Conservation (phyloP, 306 rosid genomes). For the Elaeagnus macrophylla region DNA sequence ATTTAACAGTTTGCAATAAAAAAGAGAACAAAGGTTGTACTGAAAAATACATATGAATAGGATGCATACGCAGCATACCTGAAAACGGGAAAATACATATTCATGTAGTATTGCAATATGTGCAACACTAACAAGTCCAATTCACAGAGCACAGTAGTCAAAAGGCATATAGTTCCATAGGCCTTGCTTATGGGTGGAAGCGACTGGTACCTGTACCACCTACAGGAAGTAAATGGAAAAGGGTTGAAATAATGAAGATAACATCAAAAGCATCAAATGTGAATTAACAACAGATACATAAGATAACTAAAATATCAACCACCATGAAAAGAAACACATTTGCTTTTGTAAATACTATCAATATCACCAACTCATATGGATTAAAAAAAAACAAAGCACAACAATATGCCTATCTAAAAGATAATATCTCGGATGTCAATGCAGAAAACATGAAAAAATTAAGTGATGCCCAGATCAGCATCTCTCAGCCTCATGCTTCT, state of each 20-base stretch:
- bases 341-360: too few relatives aligned
- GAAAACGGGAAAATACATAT: constrained; percentile 40
- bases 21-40: background rate
- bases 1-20: too few relatives aligned
- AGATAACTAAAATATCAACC: background rate
- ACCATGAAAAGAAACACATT: too few relatives aligned
- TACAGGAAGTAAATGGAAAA: constrained; percentile 29
- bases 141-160: constrained; percentile 49
- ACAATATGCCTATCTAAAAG: too few relatives aligned
- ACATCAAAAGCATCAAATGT: background rate
- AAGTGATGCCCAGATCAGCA: too few relatives aligned
- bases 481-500: too few relatives aligned
- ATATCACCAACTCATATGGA: too few relatives aligned
- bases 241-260: constrained; percentile 6
- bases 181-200: constrained; percentile 94
- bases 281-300: background rate
- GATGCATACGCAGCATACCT: constrained; percentile 34
- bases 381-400: too few relatives aligned
- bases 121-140: constrained; percentile 21
- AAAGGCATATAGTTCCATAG: constrained; percentile 70
- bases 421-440: too few relatives aligned
- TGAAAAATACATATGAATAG: too few relatives aligned
- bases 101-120: constrained; percentile 37
- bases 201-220: constrained; percentile 64
- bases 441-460: too few relatives aligned